A percentile compares a stretch with the other conserved stretches of the same genome.
These are phyloP conservation scores for Xylaria cubensis DNA, from an alignment of 495 filamentous ascomycete species.

Conservation along the genomic window DNA sequence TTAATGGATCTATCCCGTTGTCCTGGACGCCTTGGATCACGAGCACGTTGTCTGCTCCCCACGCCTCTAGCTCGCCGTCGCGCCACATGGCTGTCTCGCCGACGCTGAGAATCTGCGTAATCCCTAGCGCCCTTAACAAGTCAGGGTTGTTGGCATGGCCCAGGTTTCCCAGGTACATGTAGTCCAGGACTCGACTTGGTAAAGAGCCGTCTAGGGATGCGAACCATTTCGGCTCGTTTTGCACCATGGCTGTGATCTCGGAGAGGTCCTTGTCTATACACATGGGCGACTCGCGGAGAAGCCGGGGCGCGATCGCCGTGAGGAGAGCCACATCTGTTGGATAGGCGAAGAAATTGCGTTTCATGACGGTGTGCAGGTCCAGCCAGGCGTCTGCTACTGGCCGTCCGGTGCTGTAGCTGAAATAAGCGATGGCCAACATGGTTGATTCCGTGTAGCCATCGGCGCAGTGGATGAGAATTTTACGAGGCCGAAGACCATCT, in stretches of 20 bases:
- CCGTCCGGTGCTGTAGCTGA: slow-evolving; percentile 84
- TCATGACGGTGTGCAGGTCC: slow-evolving; percentile 76
- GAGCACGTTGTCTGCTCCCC: slow-evolving; percentile 77
- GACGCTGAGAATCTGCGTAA: slow-evolving; percentile 89
- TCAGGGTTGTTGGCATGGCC: slow-evolving; percentile 92
- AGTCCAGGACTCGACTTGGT: slow-evolving; percentile 86
- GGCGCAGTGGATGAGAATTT: slow-evolving; percentile 87
- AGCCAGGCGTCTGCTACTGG: slow-evolving; percentile 87
- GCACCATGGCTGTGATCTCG: slow-evolving; percentile 53
- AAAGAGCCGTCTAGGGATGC: slow-evolving; percentile 85
- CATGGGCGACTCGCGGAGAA: slow-evolving; percentile 61
- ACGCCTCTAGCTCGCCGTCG: slow-evolving; percentile 67
- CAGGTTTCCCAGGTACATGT: slow-evolving; percentile 95
- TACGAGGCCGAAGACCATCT: slow-evolving; percentile 52
- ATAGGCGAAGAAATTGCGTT: slow-evolving; percentile 96
- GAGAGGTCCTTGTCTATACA: slow-evolving; percentile 44
- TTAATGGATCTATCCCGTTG: slow-evolving; percentile 93
- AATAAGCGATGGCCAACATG: slow-evolving; percentile 84
- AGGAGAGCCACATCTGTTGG: slow-evolving; percentile 85
- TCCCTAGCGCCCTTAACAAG: slow-evolving; percentile 78
- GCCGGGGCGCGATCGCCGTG: slow-evolving; percentile 71
- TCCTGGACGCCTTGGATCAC: slow-evolving; percentile 87
- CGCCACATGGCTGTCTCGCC: slow-evolving; percentile 87
- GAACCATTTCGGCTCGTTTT: slow-evolving; percentile 77
- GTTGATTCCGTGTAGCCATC: slow-evolving; percentile 97